Percentiles rank a stretch among this genome's conserved stretches.
Evolutionary conservation across 768 basidiomycete genomes (phyloP).

Genomic region (Auriculariales sp.): DNA sequence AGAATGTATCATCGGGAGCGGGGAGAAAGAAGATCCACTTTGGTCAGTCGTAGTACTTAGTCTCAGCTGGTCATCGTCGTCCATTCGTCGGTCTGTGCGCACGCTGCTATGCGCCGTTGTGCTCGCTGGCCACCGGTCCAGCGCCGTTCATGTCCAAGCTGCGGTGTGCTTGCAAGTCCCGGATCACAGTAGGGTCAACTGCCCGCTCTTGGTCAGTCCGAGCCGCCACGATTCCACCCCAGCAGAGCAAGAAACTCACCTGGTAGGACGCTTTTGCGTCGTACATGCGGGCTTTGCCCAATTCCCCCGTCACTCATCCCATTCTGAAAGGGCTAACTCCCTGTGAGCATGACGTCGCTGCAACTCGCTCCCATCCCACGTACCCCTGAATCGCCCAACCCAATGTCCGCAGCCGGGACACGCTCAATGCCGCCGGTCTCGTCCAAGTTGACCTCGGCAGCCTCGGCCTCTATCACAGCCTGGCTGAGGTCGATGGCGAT

Average conservation of each 20-base stretch:
- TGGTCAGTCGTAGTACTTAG: not conserved
- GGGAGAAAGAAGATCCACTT: slow-evolving; percentile 6
- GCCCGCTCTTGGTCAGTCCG: slow-evolving; percentile 8
- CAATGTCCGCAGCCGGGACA: slow-evolving; percentile 87
- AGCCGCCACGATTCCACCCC: not conserved
- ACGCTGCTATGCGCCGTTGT: too few species aligned
- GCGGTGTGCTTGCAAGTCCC: slow-evolving; percentile 76
- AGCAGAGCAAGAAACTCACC: slow-evolving; percentile 31
- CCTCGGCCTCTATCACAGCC: slow-evolving; percentile 59
- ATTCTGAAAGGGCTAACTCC: too few species aligned
- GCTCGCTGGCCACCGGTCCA: too few species aligned
- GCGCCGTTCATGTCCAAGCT: slow-evolving; percentile 44
- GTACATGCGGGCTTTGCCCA: slow-evolving; percentile 61
- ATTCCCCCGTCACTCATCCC: too few species aligned
- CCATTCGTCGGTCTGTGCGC: slow-evolving; percentile 23
- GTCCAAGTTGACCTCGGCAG: slow-evolving; percentile 46
- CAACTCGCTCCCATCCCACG: not conserved
- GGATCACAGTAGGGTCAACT: slow-evolving; percentile 83
- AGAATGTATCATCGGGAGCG: slow-evolving; percentile 8
- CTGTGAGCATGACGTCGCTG: not conserved
- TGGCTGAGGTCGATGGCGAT: slow-evolving; percentile 82
- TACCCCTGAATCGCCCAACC: slow-evolving; percentile 40
- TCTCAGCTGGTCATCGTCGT: not conserved
- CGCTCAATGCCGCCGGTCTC: slow-evolving; percentile 65
- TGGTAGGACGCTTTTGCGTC: slow-evolving; percentile 90